phyloP scores from a whole-genome alignment of 805 yeast species.

The Candida maltosa region DNA sequence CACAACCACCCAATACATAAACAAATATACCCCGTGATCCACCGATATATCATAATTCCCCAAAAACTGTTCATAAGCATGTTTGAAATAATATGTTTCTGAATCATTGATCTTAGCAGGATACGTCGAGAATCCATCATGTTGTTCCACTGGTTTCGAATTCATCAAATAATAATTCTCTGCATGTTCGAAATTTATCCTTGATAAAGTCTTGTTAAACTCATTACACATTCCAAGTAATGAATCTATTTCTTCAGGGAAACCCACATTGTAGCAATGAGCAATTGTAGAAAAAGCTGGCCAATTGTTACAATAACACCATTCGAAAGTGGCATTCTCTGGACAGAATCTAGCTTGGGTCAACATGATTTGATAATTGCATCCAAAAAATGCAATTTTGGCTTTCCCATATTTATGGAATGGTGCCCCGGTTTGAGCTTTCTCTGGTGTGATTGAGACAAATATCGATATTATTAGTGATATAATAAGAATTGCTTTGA shows the following conservation, averaged over 20 bases:
- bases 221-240: conserved; percentile 23
- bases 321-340: conserved; percentile 5
- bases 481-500: conserved; percentile 7
- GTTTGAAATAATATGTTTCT: conserved; percentile 15
- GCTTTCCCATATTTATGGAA: conserved; percentile 24
- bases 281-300: conserved; percentile 36
- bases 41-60: conserved; percentile 44
- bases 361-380: conserved; percentile 21
- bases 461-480: conserved; percentile 11
- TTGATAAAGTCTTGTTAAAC: conserved; percentile 18
- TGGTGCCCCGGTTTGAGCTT: conserved; percentile 27
- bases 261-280: conserved; percentile 27
- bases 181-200: conserved; percentile 19
- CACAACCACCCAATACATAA: conserved; percentile 29
- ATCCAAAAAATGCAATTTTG: conserved; percentile 28
- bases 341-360: conserved; percentile 19
- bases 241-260: conserved; percentile 18
- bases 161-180: conserved; percentile 12
- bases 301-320: conserved; percentile 25
- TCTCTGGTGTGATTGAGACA: conserved; percentile 20
- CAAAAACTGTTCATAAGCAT: conserved; percentile 33
- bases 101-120: conserved; percentile 27
- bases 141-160: conserved; percentile 13
- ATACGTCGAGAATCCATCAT: conserved; percentile 6
- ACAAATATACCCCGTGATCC: conserved; percentile 34